Percentiles rank a stretch among this genome's conserved stretches.
Conservation (phyloP, 305 asterid genomes). For the Rubia tinctorum region DNA sequence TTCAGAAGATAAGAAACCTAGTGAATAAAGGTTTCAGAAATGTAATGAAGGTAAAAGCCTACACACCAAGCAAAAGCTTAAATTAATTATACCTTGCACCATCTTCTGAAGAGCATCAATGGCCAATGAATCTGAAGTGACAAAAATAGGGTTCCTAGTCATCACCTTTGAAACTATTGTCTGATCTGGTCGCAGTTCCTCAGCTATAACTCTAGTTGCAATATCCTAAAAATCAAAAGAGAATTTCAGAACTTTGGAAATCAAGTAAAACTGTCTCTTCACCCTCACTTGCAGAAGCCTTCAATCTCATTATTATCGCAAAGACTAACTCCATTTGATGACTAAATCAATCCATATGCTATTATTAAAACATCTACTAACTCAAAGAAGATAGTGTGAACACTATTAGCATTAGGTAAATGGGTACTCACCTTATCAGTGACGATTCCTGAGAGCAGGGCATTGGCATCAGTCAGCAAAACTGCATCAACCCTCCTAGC, state of each 20-base stretch:
- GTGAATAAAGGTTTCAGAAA: not conserved
- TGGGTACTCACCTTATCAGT: slow-evolving; percentile 69
- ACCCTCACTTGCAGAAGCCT: not conserved
- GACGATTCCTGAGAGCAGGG: slow-evolving; percentile 93
- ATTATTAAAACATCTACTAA: not conserved
- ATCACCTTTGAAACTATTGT: slow-evolving; percentile 83
- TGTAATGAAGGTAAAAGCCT: not conserved
- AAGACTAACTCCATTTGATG: not conserved
- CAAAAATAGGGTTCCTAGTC: slow-evolving; percentile 95
- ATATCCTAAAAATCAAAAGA: slow-evolving; percentile 56
- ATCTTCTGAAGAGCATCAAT: slow-evolving; percentile 98
- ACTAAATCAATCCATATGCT: not conserved
- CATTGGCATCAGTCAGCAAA: slow-evolving; percentile 87
- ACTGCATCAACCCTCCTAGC: slow-evolving; percentile 90
- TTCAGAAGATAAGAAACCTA: not conserved
- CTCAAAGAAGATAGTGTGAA: not conserved
- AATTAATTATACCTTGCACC: slow-evolving; percentile 74
- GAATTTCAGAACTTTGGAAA: not conserved
- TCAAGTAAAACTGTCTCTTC: too few relatives aligned
- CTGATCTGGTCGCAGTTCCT: slow-evolving; percentile 87
- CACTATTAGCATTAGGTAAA: not conserved
- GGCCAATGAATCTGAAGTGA: slow-evolving; percentile 81
- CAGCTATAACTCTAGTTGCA: slow-evolving; percentile 92
- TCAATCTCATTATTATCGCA: not conserved
- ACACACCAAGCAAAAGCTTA: slow-evolving; percentile 1